Conservation (phyloP, 1,139 yeast species). For the Nakaseomyces uthaithaninus region DNA sequence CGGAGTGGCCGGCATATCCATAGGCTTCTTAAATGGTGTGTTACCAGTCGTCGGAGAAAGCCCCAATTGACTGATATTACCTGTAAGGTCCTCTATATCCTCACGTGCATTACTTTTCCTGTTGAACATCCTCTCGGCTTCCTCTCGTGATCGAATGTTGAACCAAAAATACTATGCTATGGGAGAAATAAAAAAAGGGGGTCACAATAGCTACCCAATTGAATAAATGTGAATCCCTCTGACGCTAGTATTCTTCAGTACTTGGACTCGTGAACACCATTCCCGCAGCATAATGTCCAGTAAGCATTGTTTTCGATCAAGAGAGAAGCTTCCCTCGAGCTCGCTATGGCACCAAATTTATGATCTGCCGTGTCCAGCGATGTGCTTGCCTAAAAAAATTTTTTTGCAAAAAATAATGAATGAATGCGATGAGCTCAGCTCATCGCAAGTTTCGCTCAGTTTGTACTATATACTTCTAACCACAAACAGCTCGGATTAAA, state of each 20-base stretch:
- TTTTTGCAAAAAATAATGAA: not conserved
- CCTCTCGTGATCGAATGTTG: not conserved
- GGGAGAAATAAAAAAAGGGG: too few relatives aligned
- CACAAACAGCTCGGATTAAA: too few relatives aligned
- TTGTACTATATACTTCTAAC: too few relatives aligned
- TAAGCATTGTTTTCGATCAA: too few relatives aligned
- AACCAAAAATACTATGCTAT: too few relatives aligned
- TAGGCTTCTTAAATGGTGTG: not conserved
- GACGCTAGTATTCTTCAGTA: not conserved
- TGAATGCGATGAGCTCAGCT: slow-evolving; percentile 9
- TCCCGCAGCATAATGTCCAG: too few relatives aligned
- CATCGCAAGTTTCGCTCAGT: too few relatives aligned
- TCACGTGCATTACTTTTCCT: slow-evolving; percentile 19
- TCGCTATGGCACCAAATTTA: too few relatives aligned
- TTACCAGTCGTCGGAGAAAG: slow-evolving; percentile 9
- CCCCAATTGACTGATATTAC: slow-evolving; percentile 30
- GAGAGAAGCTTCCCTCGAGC: too few relatives aligned
- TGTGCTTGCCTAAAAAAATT: not conserved
- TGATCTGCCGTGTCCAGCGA: not conserved
- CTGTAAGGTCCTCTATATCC: slow-evolving; percentile 30
- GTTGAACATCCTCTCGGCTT: slow-evolving; percentile 17
- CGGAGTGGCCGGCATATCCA: slow-evolving; percentile 5
- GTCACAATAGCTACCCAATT: too few relatives aligned
- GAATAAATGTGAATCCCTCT: too few relatives aligned
- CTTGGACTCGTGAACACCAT: not conserved